Base-by-base conservation (phyloP, 768 basidiomycete species). In the Hypsizygus marmoreus region DNA sequence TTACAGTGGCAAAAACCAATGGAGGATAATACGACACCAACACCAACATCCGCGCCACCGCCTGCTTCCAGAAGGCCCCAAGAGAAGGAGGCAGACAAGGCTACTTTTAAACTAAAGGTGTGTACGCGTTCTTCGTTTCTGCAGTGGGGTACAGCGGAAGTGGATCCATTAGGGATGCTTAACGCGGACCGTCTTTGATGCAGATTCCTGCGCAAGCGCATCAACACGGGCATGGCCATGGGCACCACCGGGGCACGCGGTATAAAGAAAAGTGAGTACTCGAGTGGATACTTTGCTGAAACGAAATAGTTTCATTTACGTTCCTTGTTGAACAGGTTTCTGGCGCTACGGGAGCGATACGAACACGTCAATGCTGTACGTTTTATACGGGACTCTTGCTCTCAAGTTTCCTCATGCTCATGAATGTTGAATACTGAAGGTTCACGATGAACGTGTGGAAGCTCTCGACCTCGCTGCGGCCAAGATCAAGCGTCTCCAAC, bases 401-500 rank as follows among this genome's bases (percentile, higher is more conserved):
- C 2, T 25, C 16, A 16, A 20, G 30, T 28, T 28, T 26, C 36
- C 38, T 25, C 20, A 36, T 4, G 20, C 8, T 17, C 35, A 31
- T 24, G 28, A 11, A 50, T 40, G 28, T 24, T 42, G 23, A 42
- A 34, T 34, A 14, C 8, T 23, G 12, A 34, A 77, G 75, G 60
- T 60, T 43, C 70, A 72, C 28, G 69, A 71, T 35, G 55, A 61
- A 1, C 62, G 66, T 48, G 57, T 68, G 43, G 66, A 63, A 11
- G 68, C 77, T 20, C 65, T 75, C 10, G 70, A 73, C 5, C 24
- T 63, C 8, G 69, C 74, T 3, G 67, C 59, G 19, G 60, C 60
- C 4, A 76, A 72, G 52, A 62, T 70, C 14, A 71, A 72, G 54
- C 70, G 68, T 43, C 61, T 79, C 3, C 72, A 77, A 45, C 72